These are phyloP conservation scores for Alliaria petiolata DNA, from an alignment of 345 rosid species.

Conservation along the genomic window DNA sequence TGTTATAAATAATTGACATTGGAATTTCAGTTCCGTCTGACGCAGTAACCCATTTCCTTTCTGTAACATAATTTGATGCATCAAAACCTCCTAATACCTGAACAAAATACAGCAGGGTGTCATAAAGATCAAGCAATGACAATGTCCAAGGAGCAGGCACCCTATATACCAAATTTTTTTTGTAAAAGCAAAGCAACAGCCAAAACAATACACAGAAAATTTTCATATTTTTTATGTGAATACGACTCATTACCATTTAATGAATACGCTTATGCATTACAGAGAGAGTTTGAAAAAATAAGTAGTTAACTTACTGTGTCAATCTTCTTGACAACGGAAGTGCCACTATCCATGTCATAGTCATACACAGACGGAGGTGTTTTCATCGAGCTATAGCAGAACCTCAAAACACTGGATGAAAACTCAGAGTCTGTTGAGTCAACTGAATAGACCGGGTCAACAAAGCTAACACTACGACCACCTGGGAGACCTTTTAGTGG, in stretches of 20 bases:
- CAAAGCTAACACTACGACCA: constrained; percentile 60
- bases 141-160: neutral
- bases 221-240: neutral
- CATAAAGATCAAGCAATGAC: neutral
- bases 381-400: constrained; percentile 74
- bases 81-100: constrained; percentile 94
- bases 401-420: constrained; percentile 69
- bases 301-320: constrained; percentile 56
- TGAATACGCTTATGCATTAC: neutral
- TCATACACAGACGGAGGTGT: constrained; percentile 80
- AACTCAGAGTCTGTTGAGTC: constrained; percentile 52
- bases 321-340: constrained; percentile 73
- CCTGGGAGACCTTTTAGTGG: constrained; percentile 60
- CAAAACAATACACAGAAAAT: neutral
- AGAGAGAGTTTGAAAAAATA: no score
- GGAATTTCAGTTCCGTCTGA: constrained; percentile 85
- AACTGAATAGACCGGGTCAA: constrained; percentile 67
- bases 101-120: neutral
- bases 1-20: constrained; percentile 68
- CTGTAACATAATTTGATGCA: constrained; percentile 68
- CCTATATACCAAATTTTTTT: no score
- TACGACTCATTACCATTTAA: neutral
- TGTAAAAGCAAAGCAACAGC: neutral
- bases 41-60: constrained; percentile 89
- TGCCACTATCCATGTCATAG: constrained; percentile 72